Evolutionary conservation across 805 yeast species (phyloP).

Genomic region (Pichia californica): DNA sequence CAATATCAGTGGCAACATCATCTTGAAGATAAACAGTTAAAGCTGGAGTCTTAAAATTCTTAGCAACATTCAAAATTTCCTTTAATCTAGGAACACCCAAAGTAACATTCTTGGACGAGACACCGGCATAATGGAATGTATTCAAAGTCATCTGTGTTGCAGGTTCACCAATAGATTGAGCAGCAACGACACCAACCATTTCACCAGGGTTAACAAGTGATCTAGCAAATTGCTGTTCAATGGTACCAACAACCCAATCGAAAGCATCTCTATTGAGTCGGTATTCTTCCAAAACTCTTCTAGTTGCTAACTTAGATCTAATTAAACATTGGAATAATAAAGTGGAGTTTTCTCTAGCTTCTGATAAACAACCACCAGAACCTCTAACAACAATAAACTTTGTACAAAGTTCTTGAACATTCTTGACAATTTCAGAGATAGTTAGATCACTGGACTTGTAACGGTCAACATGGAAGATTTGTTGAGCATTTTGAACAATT

Average conservation of each 20-base stretch:
- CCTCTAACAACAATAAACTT: conserved; percentile 80
- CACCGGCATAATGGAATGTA: conserved; percentile 97
- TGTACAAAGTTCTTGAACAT: conserved; percentile 62
- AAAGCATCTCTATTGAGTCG: conserved; percentile 79
- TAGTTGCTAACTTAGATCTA: conserved; percentile 85
- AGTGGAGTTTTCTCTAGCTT: conserved; percentile 92
- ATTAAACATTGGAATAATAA: conserved; percentile 83
- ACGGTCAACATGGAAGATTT: conserved; percentile 90
- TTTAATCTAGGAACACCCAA: conserved; percentile 97
- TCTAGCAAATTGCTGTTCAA: conserved; percentile 88
- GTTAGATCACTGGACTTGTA: conserved; percentile 86
- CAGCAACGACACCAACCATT: conserved; percentile 97
- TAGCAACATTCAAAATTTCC: conserved; percentile 97
- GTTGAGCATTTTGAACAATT: conserved; percentile 94
- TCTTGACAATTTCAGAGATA: conserved; percentile 67
- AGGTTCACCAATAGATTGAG: conserved; percentile 97
- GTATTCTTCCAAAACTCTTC: conserved; percentile 89
- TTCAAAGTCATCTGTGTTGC: conserved; percentile 97
- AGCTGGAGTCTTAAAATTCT: conserved; percentile 99
- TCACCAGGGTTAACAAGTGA: conserved; percentile 95
- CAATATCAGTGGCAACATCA: conserved; percentile 80
- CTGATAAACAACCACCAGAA: conserved; percentile 58
- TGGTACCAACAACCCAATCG: conserved; percentile 93
- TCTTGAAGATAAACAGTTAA: conserved; percentile 85
- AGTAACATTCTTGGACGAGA: conserved; percentile 97